These are phyloP conservation scores for Theobroma grandiflorum DNA, from an alignment of 441 rosid species.

Conservation along the genomic window DNA sequence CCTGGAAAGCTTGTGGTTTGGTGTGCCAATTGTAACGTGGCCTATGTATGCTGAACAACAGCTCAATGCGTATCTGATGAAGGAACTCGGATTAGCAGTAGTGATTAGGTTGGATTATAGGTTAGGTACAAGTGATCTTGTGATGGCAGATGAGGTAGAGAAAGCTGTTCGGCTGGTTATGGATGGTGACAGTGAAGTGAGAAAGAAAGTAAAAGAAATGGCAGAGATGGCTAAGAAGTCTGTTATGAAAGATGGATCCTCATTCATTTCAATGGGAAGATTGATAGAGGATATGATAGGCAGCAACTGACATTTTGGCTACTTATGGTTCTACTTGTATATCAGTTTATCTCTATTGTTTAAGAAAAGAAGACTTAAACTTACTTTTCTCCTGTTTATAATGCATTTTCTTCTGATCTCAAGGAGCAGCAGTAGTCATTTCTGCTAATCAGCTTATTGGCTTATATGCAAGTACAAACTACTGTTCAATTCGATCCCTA, in stretches of 20 bases:
- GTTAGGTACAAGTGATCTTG: background rate
- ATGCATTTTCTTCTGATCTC: too few species aligned
- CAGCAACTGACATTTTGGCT: background rate
- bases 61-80: constrained; percentile 53
- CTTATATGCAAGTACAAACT: too few species aligned
- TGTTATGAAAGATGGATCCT: constrained; percentile 47
- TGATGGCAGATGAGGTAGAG: background rate
- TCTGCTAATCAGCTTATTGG: too few species aligned
- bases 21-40: constrained; percentile 61
- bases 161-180: constrained; percentile 26
- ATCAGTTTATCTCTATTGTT: too few species aligned
- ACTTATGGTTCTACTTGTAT: too few species aligned
- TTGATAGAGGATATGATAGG: constrained; percentile 37
- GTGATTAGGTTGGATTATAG: constrained; percentile 26
- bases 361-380: too few species aligned
- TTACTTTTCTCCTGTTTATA: too few species aligned
- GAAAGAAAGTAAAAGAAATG: constrained; percentile 49
- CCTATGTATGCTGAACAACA: constrained; percentile 65
- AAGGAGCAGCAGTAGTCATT: too few species aligned
- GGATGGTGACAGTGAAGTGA: constrained; percentile 40
- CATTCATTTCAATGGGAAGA: constrained; percentile 34
- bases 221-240: constrained; percentile 41
- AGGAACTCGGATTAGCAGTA: constrained; percentile 46
- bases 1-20: constrained; percentile 59
- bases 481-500: too few species aligned